Base-by-base conservation (phyloP, 345 rosid genomes). In the Psidium friedrichsthalianum region DNA sequence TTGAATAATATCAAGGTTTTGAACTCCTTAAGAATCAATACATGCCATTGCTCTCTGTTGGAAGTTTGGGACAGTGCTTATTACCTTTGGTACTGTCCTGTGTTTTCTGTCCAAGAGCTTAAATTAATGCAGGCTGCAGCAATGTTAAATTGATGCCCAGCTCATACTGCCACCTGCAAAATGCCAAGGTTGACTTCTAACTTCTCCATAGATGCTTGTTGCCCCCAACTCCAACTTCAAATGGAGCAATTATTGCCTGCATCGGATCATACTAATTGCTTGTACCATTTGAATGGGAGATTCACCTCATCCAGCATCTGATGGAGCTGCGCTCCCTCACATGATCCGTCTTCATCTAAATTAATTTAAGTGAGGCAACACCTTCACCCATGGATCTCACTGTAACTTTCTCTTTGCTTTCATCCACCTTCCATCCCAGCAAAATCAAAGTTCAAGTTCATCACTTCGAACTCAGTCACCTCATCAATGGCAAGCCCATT, bases 101-200 rank as follows among this genome's bases (percentile, higher is more conserved):
- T 49, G 27, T 61, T 81, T 51, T 78, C 32, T 49, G 2, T 81
- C 18, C 27, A 9, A 52, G 25, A 21, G n/a, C 18, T 61, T 27
- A 9, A 55, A 82, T 83, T 59, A 51, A 69, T 87, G 87, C 93
- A 94, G 99, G 97, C 94, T 87, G 98, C 98, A 83, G 98, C 99
- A 22, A 93, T 94, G 98, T 97, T 97, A 89, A 93, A 89, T 98
- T 94, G 53, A 85, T 95, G 93, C 93, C 56, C 89, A 94, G 96
- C n/a, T n/a, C n/a, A n/a, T n/a, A n/a, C 99, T 98, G 83, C 89
- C 93, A 57, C 98, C 99, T 3, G 96, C 92, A 87, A 89, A 90
- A 84, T 87, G 83, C 90, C 1, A 96, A 94, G 86, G 96, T 15
- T 29, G 40, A 61, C 42, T 61, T 61, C 74, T n/a, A 59, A 61